Evolutionary conservation across 75 land plant genomes (phyloP).

Genomic region (Cryptomeria japonica): DNA sequence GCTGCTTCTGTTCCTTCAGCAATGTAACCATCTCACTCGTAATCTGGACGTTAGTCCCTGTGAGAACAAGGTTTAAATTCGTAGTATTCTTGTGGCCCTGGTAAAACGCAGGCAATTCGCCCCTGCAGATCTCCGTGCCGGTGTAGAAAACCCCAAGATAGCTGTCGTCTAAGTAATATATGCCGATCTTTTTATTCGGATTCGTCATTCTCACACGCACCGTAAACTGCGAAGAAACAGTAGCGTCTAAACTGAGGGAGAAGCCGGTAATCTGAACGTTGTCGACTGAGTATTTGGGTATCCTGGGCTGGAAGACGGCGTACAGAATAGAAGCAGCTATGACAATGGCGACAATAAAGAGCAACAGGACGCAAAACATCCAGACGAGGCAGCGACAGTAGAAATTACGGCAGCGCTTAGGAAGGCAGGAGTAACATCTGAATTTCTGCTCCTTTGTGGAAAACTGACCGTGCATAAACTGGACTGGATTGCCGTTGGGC

Average conservation of each 20-base stretch:
- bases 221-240: conserved; percentile 46
- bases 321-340: conserved; percentile 29
- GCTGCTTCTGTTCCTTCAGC: conserved; percentile 47
- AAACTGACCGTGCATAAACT: background rate
- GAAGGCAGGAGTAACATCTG: conserved; percentile 15
- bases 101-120: conserved; percentile 69
- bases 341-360: conserved; percentile 23
- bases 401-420: conserved; percentile 29
- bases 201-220: conserved; percentile 59
- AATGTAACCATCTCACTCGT: conserved; percentile 24
- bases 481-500: background rate
- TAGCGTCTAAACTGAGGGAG: conserved; percentile 13
- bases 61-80: conserved; percentile 27
- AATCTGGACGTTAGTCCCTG: conserved; percentile 23
- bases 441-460: background rate
- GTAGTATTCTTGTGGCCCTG: conserved; percentile 82
- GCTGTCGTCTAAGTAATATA: conserved; percentile 61
- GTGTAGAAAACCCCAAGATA: conserved; percentile 46
- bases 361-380: conserved; percentile 30
- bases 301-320: conserved; percentile 46
- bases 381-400: conserved; percentile 44
- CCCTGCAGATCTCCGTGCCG: conserved; percentile 39
- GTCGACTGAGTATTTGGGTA: conserved; percentile 59
- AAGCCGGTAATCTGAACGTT: conserved; percentile 32
- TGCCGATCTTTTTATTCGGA: conserved; percentile 82